phyloP scores from a whole-genome alignment of 108 stramenopile species.

The Craspedostauros australis region DNA sequence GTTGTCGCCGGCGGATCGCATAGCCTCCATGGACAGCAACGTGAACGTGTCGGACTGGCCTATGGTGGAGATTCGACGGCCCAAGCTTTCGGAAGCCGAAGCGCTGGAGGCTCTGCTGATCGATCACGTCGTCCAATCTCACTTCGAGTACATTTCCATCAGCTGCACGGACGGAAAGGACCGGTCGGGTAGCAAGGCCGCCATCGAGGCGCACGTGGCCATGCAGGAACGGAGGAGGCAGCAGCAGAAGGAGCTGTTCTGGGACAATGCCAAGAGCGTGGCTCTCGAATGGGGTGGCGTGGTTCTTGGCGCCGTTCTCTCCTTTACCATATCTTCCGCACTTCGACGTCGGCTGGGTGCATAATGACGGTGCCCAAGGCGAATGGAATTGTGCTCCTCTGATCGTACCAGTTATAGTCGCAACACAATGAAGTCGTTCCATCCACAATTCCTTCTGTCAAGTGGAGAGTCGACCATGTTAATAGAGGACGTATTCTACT shows the following conservation, averaged over 20 bases:
- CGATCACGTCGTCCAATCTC: constrained; percentile 54
- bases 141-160: constrained; percentile 75
- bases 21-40: background rate
- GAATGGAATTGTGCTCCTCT: no score
- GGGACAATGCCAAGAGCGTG: constrained; percentile 24
- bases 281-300: constrained; percentile 41
- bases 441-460: no score
- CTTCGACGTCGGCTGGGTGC: constrained; percentile 15
- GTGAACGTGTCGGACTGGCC: constrained; percentile 16
- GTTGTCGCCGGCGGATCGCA: constrained; percentile 27
- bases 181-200: constrained; percentile 31
- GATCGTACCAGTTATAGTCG: no score
- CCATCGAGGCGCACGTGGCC: constrained; percentile 21
- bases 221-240: constrained; percentile 27
- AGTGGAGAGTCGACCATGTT: no score
- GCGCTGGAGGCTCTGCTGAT: constrained; percentile 57
- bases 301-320: constrained; percentile 34
- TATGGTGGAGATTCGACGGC: constrained; percentile 27
- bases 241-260: constrained; percentile 42
- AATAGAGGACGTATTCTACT: no score
- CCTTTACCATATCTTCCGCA: constrained; percentile 32
- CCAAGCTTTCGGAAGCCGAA: constrained; percentile 25
- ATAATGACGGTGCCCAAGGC: no score
- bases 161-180: constrained; percentile 19
- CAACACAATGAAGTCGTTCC: no score